Conservation (phyloP, 805 yeast species). For the Teunomyces panamensis region DNA sequence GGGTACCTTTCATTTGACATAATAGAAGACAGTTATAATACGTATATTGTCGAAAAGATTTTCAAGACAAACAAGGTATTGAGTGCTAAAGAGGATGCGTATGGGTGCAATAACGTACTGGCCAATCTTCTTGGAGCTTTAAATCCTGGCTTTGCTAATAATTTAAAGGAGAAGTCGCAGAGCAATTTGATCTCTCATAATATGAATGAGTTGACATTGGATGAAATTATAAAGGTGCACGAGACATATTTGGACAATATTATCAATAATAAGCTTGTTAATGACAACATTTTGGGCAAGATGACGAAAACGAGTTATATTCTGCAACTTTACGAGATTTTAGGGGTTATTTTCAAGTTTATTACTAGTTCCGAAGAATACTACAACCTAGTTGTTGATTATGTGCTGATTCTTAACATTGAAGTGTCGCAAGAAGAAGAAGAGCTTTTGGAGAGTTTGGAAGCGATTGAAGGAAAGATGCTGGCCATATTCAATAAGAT, state of each 20-base stretch:
- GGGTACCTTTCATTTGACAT: slow-evolving; percentile 45
- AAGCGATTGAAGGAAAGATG: slow-evolving; percentile 29
- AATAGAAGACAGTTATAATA: slow-evolving; percentile 40
- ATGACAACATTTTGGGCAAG: slow-evolving; percentile 29
- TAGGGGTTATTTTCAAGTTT: slow-evolving; percentile 32
- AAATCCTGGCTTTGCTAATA: slow-evolving; percentile 10
- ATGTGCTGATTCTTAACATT: slow-evolving; percentile 26
- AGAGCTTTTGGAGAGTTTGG: slow-evolving; percentile 26
- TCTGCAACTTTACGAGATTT: slow-evolving; percentile 28
- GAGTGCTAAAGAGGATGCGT: slow-evolving; percentile 6
- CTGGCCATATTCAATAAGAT: slow-evolving; percentile 40
- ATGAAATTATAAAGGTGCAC: slow-evolving; percentile 45
- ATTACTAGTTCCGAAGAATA: slow-evolving; percentile 35
- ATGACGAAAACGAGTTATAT: slow-evolving; percentile 26
- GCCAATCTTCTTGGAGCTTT: slow-evolving; percentile 9
- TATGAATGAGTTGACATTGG: slow-evolving; percentile 41
- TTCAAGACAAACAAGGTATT: slow-evolving; percentile 13
- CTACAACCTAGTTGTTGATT: slow-evolving; percentile 23
- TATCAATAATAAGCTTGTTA: slow-evolving; percentile 30
- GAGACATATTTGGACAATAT: slow-evolving; percentile 19
- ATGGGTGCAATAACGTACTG: slow-evolving; percentile 10
- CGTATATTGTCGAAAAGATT: slow-evolving; percentile 19
- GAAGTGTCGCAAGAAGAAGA: slow-evolving; percentile 16
- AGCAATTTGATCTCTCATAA: slow-evolving; percentile 8
- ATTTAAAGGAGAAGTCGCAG: slow-evolving; percentile 4